These are phyloP conservation scores for Viola odorata DNA, from an alignment of 345 rosid genomes.

Conservation along the genomic window DNA sequence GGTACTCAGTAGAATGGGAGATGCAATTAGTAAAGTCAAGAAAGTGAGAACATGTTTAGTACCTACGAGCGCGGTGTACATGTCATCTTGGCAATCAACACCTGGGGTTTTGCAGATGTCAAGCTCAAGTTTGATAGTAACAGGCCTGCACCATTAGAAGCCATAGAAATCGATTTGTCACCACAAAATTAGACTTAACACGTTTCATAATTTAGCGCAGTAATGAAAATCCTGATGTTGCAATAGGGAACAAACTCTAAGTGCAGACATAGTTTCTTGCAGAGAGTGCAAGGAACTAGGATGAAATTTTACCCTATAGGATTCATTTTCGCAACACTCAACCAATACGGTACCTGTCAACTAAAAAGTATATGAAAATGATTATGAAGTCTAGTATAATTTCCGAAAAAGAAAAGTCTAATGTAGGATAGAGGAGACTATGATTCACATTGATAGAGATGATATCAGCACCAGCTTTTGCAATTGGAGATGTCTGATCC, in stretches of 20 bases:
- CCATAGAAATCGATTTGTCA: not conserved
- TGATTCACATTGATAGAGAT: conserved; percentile 27
- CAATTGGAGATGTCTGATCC: conserved; percentile 22
- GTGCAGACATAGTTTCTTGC: too few relatives aligned
- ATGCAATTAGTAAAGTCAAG: too few relatives aligned
- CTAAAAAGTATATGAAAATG: not conserved
- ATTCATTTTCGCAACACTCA: conserved; percentile 28
- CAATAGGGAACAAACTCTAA: not conserved
- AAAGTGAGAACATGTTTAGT: too few relatives aligned
- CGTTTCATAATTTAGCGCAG: too few relatives aligned
- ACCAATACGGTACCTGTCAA: conserved; percentile 34
- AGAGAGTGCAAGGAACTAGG: too few relatives aligned
- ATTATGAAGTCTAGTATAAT: not conserved
- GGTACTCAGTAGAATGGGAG: too few relatives aligned
- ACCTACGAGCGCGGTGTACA: conserved; percentile 20
- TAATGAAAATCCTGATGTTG: not conserved
- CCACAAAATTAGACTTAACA: too few relatives aligned
- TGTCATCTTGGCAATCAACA: conserved; percentile 18
- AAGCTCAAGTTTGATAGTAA: conserved; percentile 21
- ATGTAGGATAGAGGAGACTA: too few relatives aligned
- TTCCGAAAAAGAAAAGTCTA: not conserved
- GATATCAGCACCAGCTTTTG: conserved; percentile 26
- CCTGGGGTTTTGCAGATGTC: conserved; percentile 19
- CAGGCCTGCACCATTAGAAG: conserved; percentile 19
- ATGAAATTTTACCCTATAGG: conserved; percentile 30